Evolutionary conservation across 352 stramenopile genomes (phyloP).

Genomic region (Peronospora belbahrii): DNA sequence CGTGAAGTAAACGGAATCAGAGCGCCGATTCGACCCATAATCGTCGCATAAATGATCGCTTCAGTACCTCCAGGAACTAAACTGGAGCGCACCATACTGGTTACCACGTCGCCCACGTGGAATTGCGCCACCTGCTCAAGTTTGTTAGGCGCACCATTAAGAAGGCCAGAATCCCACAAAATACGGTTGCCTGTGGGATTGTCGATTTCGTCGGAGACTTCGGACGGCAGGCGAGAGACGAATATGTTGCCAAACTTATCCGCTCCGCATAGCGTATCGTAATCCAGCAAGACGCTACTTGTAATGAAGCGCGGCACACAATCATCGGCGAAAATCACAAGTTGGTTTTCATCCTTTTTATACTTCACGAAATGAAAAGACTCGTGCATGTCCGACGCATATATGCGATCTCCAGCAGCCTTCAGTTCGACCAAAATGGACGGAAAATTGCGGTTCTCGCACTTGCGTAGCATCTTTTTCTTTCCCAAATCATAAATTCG

Average conservation of each 20-base stretch:
- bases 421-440: slow-evolving; percentile 92
- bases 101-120: slow-evolving; percentile 98
- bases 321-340: slow-evolving; percentile 97
- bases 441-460: slow-evolving; percentile 92
- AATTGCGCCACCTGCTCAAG: slow-evolving; percentile 94
- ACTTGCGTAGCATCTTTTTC: slow-evolving; percentile 98
- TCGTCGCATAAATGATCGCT: slow-evolving; percentile 96
- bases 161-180: slow-evolving; percentile 91
- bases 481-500: slow-evolving; percentile 99
- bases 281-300: slow-evolving; percentile 90
- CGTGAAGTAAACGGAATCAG: slow-evolving; percentile 95
- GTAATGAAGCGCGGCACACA: slow-evolving; percentile 81
- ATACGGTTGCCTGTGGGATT: slow-evolving; percentile 94
- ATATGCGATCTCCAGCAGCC: slow-evolving; percentile 91
- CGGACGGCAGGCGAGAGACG: slow-evolving; percentile 88
- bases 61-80: slow-evolving; percentile 95
- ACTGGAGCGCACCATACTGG: slow-evolving; percentile 90
- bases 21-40: slow-evolving; percentile 94
- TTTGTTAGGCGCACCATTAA: slow-evolving; percentile 94
- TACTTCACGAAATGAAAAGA: slow-evolving; percentile 97
- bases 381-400: slow-evolving; percentile 93
- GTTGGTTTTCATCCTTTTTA: slow-evolving; percentile 92
- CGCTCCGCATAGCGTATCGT: slow-evolving; percentile 95
- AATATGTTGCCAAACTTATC: slow-evolving; percentile 99
- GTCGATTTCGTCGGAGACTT: slow-evolving; percentile 93